Conservation (phyloP, 129 eudicot genomes). For the Erigeron canadensis region DNA sequence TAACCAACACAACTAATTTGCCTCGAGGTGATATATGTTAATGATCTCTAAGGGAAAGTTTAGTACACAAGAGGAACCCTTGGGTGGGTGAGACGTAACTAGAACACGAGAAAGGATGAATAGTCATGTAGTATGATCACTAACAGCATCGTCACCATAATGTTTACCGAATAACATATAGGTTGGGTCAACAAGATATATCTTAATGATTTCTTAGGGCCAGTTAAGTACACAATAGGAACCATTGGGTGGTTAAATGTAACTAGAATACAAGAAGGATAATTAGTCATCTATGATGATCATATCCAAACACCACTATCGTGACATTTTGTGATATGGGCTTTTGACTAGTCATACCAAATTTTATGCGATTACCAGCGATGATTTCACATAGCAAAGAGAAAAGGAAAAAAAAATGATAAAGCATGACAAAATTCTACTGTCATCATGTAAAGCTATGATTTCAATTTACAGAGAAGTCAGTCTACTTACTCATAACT, state of each 20-base stretch:
- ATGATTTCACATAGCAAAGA: neutral
- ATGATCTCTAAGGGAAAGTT: too few relatives aligned
- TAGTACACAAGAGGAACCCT: too few relatives aligned
- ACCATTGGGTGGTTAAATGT: too few relatives aligned
- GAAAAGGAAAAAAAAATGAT: neutral
- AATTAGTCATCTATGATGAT: too few relatives aligned
- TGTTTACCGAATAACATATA: neutral
- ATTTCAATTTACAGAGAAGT: neutral
- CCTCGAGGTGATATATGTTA: too few relatives aligned
- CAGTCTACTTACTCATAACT: constrained; percentile 38
- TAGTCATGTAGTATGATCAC: neutral
- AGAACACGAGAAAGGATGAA: neutral
- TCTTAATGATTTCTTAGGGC: too few relatives aligned
- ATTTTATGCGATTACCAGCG: too few relatives aligned
- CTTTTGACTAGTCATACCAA: neutral
- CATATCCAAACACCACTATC: neutral
- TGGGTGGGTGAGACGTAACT: neutral
- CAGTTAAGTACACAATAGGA: too few relatives aligned
- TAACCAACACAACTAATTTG: too few relatives aligned
- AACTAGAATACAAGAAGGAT: too few relatives aligned
- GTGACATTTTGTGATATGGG: too few relatives aligned
- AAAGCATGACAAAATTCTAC: constrained; percentile 5
- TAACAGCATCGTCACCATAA: neutral
- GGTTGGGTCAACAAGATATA: neutral
- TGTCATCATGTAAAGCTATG: neutral